Base-by-base conservation (phyloP, 2,329 filamentous ascomycete species). In the Exophiala spinifera region DNA sequence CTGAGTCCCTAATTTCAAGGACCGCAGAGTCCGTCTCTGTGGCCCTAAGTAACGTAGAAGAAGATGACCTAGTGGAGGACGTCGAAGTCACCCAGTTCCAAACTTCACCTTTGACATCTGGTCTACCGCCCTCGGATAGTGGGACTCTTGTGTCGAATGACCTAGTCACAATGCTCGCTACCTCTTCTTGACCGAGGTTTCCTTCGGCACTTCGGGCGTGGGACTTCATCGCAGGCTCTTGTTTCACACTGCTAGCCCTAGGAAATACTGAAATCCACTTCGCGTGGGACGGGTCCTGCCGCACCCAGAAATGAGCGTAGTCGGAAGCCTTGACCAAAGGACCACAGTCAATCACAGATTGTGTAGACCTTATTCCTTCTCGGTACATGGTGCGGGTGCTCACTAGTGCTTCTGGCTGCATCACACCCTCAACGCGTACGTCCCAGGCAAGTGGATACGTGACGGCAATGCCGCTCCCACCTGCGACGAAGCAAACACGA, bases 381-480 rank as follows among this genome's bases (percentile, higher is more conserved):
- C 43, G 20, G 45, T 63, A 64, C 3, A 59, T 20, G 5, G 46
- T 53, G 25, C 61, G 53, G 33, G 55, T 48, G 40, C 53, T 53
- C 1, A 61, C 40, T 13, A 59, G 15, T 11, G 59, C 50, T 19
- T 56, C 43, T 3, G 46, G 43, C 46, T 53, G 44, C 37, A 49
- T 31, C 6, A 34, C 7, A 4, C 42, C 21, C 19, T 53, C 33
- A 31, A 59, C 57, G 19, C 53, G 53, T 2, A 60, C 42, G 14
- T 53, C 53, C 62, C 62, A 64, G 1, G 81, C 72, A 2, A 87
- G 70, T 0, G 83, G 83, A 63, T 84, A 85, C 0, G 79, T 77
- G 20, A 86, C 83, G 1, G 83, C 84, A 42, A 87, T 84, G 4
- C 84, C 84, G 23, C 80, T 83, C 0, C 84, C 84, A 2, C 84